Base-by-base conservation (phyloP, 768 basidiomycete genomes). In the Grammothele lineata region DNA sequence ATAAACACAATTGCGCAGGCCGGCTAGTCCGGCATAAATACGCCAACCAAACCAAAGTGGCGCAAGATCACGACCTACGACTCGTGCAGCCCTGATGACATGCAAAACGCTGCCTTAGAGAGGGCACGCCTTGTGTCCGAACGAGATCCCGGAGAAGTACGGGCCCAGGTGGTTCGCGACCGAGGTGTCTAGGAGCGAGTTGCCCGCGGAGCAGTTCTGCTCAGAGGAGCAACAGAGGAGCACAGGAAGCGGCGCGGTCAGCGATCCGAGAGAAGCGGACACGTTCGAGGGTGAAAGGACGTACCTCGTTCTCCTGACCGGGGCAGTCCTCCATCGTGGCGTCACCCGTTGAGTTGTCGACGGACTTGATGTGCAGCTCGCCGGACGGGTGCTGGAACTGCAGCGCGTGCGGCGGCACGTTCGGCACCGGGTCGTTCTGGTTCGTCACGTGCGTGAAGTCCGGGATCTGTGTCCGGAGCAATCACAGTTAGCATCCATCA, bases 401-500 rank as follows among this genome's bases (percentile, higher is more conserved):
- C 10, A 77, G 62, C 46, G 63, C 62, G 33, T 53, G 63, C 7
- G 69, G 70, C 14, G 60, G 55, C 5, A 59, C 43, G 38, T 47
- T 67, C 3, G 73, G 73, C 6, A 75, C 58, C 0, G 66, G 66
- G 43, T 75, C 73, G 36, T 70, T 39, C 55, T 64, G 43, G 61
- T 84, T 81, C 56, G 76, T 81, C 50, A 84, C 71, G 45, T 75
- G 80, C 4, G 71, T 76, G 47, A 81, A 59, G 25, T 37, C 24
- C 2, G 60, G 53, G 33, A 61, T 25, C 60, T 58, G 37, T 22
- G 35, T 17, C 8, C 27, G 27, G 27, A 30, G 9, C 11, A 12
- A 18, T 24, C 10, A 22, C 34, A 14, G 37, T 18, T n/a, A 32
- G 19, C 19, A 14, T 15, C 9, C 37, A 41, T 32, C 27, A 40